Evolutionary conservation across 805 yeast species (phyloP).

Genomic region (Grigorovia humatica): DNA sequence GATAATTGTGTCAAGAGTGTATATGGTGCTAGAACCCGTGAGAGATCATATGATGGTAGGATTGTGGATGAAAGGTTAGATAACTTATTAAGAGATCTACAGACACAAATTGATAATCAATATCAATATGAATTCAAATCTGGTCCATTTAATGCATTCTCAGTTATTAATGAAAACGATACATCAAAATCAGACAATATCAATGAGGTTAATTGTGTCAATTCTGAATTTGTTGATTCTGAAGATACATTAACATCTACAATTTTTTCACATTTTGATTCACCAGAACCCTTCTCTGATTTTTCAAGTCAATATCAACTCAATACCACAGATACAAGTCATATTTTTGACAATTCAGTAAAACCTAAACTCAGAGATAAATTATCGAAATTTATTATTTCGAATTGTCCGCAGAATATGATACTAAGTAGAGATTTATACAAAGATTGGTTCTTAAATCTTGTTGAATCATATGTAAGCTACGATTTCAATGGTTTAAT

Average conservation of each 20-base stretch:
- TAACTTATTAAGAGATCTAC: slow-evolving; percentile 8
- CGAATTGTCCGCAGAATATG: slow-evolving; percentile 11
- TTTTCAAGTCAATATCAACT: not conserved
- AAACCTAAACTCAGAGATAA: not conserved
- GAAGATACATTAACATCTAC: not conserved
- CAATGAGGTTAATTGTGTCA: not conserved
- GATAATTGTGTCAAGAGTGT: slow-evolving; percentile 20
- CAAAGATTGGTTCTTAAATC: slow-evolving; percentile 12
- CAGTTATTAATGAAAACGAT: not conserved
- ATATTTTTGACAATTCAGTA: too few species aligned
- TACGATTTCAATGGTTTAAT: slow-evolving; percentile 4
- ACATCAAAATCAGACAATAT: not conserved
- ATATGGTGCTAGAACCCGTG: slow-evolving; percentile 7
- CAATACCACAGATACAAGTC: not conserved
- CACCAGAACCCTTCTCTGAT: not conserved
- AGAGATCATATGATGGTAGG: slow-evolving; percentile 12
- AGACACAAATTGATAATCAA: slow-evolving; percentile 1
- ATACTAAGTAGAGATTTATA: slow-evolving; percentile 10
- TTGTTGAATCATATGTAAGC: slow-evolving; percentile 5
- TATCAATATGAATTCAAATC: slow-evolving; percentile 1
- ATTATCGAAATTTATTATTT: not conserved
- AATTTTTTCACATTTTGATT: not conserved
- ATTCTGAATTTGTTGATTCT: not conserved
- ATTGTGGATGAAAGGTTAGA: slow-evolving; percentile 15
- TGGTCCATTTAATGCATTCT: slow-evolving; percentile 12